Percentiles rank a stretch among this genome's conserved stretches.
phyloP scores from a whole-genome alignment of 164 flowering plant genomes.

The Liquidambar formosana region DNA sequence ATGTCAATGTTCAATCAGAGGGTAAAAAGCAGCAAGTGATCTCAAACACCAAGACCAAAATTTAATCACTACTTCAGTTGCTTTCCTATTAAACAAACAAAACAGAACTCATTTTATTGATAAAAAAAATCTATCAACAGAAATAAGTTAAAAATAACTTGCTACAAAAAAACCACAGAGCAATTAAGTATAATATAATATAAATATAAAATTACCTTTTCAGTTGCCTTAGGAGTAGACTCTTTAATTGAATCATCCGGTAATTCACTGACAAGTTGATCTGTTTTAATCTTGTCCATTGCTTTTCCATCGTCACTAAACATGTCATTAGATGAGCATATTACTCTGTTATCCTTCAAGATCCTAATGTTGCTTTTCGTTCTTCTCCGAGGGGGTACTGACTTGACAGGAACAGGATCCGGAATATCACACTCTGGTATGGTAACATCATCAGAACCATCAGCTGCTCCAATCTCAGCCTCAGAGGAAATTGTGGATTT shows the following conservation, averaged over 20 bases:
- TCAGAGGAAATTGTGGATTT: constrained; percentile 27
- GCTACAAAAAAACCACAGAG: background rate
- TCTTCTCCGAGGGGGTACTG: constrained; percentile 61
- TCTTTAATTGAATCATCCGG: constrained; percentile 18
- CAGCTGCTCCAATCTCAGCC: constrained; percentile 28
- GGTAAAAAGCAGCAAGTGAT: background rate
- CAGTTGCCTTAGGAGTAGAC: constrained; percentile 20
- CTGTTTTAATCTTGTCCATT: constrained; percentile 23
- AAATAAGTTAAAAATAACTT: too few species aligned
- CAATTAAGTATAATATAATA: background rate
- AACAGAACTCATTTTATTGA: background rate
- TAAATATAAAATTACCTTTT: constrained; percentile 41
- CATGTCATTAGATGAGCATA: constrained; percentile 35
- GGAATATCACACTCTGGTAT: constrained; percentile 36
- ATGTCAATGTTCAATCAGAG: background rate
- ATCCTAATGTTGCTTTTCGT: constrained; percentile 46
- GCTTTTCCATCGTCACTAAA: constrained; percentile 30
- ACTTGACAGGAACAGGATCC: constrained; percentile 51
- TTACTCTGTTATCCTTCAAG: constrained; percentile 40
- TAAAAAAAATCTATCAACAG: too few species aligned
- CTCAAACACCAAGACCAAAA: background rate
- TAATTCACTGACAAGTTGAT: constrained; percentile 27
- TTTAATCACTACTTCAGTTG: background rate
- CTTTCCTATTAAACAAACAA: background rate
- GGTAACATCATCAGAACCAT: constrained; percentile 31